Conservation (phyloP, 352 stramenopile species). For the Pythium scleroteichum region DNA sequence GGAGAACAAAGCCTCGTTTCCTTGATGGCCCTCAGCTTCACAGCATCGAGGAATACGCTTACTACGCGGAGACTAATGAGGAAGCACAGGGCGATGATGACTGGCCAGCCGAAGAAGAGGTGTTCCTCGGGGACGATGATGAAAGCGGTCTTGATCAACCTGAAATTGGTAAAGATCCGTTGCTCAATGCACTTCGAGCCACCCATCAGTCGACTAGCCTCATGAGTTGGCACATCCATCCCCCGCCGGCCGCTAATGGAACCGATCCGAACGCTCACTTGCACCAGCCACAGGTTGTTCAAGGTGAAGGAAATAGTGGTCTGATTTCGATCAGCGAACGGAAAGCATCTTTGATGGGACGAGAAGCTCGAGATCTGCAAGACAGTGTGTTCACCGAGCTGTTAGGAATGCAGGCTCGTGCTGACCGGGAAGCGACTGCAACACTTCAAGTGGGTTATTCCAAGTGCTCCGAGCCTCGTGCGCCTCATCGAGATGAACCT, state of each 20-base stretch:
- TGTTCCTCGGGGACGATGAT: conserved; percentile 19
- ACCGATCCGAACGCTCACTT: conserved; percentile 18
- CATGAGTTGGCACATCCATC: conserved; percentile 66
- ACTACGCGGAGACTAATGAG: conserved; percentile 30
- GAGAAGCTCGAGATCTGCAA: conserved; percentile 52
- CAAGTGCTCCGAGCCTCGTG: conserved; percentile 37
- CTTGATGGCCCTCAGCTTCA: conserved; percentile 51
- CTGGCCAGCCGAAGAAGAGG: conserved; percentile 5
- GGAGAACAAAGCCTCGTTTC: conserved; percentile 73
- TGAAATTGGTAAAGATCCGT: conserved; percentile 44
- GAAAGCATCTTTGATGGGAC: conserved; percentile 50
- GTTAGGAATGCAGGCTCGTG: conserved; percentile 53
- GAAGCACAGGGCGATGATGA: conserved; percentile 26
- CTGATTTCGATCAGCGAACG: conserved; percentile 66
- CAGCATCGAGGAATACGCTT: conserved; percentile 61
- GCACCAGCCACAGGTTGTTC: conserved; percentile 36
- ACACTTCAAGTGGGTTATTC: conserved; percentile 14
- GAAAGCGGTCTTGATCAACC: conserved; percentile 36
- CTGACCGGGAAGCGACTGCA: conserved; percentile 37
- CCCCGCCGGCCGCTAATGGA: conserved; percentile 16
- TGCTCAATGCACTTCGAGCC: conserved; percentile 62
- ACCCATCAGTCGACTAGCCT: conserved; percentile 61
- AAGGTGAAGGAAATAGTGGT: conserved; percentile 72
- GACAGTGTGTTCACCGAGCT: conserved; percentile 73
- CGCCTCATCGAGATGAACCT: conserved; percentile 51